Percentiles rank a stretch among this genome's conserved stretches.
Conservation (phyloP, 2,329 filamentous ascomycete genomes). For the Fusarium sp. region DNA sequence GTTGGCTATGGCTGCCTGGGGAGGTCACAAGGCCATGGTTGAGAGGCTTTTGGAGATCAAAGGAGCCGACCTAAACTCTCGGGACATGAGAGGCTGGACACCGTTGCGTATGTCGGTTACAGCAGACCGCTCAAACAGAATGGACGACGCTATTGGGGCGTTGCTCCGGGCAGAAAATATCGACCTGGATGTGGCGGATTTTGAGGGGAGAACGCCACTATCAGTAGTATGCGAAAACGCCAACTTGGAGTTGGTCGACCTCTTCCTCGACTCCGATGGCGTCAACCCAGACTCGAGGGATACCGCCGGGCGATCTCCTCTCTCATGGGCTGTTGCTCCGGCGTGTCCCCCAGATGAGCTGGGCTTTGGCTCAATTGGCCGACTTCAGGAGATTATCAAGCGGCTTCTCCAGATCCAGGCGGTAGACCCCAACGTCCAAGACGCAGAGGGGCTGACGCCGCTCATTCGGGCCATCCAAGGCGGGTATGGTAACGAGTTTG, state of each 20-base stretch:
- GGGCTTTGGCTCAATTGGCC: not conserved
- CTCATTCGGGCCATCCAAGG: not conserved
- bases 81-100: not conserved
- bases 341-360: no score
- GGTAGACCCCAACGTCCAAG: not conserved
- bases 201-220: not conserved
- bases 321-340: not conserved
- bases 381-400: not conserved
- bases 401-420: not conserved
- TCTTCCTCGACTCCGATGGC: not conserved
- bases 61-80: not conserved
- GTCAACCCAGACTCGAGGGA: not conserved
- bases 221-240: not conserved
- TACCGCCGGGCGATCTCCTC: not conserved
- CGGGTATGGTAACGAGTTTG: not conserved
- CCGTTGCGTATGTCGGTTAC: not conserved
- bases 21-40: not conserved
- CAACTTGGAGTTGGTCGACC: not conserved
- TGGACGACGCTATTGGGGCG: not conserved
- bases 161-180: not conserved
- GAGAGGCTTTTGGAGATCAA: not conserved
- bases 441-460: not conserved
- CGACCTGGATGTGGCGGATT: not conserved
- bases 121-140: not conserved
- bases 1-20: not conserved